Evolutionary conservation across 768 basidiomycete species (phyloP), one percentile per base, ranked within the genome.

Genomic region (Phaffia tasmanica): DNA sequence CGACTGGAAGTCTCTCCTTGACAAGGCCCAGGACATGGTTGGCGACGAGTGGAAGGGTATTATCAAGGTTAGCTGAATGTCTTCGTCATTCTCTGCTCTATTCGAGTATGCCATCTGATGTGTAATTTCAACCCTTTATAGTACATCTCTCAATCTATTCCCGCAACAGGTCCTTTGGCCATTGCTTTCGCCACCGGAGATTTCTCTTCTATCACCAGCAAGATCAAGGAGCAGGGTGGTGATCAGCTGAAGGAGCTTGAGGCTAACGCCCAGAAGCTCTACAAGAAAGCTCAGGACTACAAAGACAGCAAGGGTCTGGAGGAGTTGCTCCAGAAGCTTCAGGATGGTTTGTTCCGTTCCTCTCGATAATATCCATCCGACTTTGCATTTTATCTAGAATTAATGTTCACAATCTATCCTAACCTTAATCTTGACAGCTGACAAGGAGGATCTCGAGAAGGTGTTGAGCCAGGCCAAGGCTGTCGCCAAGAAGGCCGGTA

Each of bases 241-340:
- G 72, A 76, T 50, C 70, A 72, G 56, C 65, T 73, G 60, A 73
- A 73, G 67, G 71, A 76, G 64, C 70, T 74, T 62, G 75, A 76
- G 65, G 66, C 62, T 8, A 68, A 71, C 42, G 74, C 75, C n/a
- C 69, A 63, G 57, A 75, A 75, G 69, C 67, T 76, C n/a, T 67
- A 70, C 64, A 64, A 71, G 54, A 65, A 72, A 65, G 74, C 74
- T 14, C 69, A 74, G 61, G 72, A 72, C 61, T 71, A 72, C 70
- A 74, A 76, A 71, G 74, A 76, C 30, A 73, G 74, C 32, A 76
- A 75, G 64, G 72, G 64, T 21, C 70, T 73, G 29, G 74, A 76
- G 66, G 75, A 73, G 49, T 67, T 72, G 63, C 25, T 76, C 48
- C 73, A 72, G 59, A 70, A 72, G 47, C 67, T 76, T 23, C 74